These are phyloP conservation scores for Colletotrichum gloeosporioides DNA, from an alignment of 2,329 filamentous ascomycete genomes.

Conservation along the genomic window DNA sequence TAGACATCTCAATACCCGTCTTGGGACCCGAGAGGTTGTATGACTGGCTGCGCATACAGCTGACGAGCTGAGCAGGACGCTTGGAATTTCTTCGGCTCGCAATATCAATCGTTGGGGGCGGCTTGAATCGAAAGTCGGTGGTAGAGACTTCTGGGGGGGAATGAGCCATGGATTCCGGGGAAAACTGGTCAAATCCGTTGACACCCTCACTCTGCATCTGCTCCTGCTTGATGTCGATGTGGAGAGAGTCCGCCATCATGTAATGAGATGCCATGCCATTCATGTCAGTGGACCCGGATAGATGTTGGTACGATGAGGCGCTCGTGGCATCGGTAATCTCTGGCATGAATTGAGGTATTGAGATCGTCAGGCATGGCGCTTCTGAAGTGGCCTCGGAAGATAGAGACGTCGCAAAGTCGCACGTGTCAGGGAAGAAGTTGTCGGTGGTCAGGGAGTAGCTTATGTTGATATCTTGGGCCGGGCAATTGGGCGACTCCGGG, in stretches of 20 bases:
- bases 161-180: constrained; percentile 33
- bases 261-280: background rate
- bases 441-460: constrained; percentile 4
- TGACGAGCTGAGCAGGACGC: constrained; percentile 53
- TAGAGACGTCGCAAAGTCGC: constrained; percentile 16
- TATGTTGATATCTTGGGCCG: background rate
- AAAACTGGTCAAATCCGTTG: constrained; percentile 30
- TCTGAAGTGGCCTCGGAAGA: background rate
- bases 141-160: constrained; percentile 27
- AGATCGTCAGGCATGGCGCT: constrained; percentile 11
- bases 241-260: constrained; percentile 6
- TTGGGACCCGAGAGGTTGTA: constrained; percentile 43
- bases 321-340: constrained; percentile 5
- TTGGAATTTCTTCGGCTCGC: constrained; percentile 58
- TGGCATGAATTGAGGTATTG: constrained; percentile 19
- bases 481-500: constrained; percentile 13
- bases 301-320: constrained; percentile 12
- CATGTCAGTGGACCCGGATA: constrained; percentile 6
- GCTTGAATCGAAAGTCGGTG: constrained; percentile 47
- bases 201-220: constrained; percentile 8
- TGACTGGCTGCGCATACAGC: constrained; percentile 49
- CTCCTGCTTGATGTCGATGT: constrained; percentile 25
- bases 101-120: constrained; percentile 57
- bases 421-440: constrained; percentile 17
- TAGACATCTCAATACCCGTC: constrained; percentile 52